Conservation (phyloP, 768 basidiomycete genomes). For the Termitomyces titanicus region DNA sequence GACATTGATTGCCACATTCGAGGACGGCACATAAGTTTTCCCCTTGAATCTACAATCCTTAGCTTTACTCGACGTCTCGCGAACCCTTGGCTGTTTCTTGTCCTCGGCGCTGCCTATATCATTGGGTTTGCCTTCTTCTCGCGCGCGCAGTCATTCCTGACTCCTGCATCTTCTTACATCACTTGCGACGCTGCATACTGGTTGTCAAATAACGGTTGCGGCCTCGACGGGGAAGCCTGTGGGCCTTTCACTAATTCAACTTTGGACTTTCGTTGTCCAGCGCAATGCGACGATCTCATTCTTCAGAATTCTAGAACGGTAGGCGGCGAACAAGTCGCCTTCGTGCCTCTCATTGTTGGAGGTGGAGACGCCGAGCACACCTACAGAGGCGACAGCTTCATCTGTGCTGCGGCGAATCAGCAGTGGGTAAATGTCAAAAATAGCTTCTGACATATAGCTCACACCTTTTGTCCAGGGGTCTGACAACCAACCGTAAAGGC, state of each 20-base stretch:
- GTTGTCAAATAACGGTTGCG: conserved; percentile 66
- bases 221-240: conserved; percentile 65
- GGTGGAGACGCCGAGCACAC: conserved; percentile 71
- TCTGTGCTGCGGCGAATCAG: conserved; percentile 82
- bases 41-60: conserved; percentile 54
- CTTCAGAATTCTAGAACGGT: conserved; percentile 74
- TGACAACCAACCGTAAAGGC: conserved; percentile 59
- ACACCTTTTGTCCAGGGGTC: conserved; percentile 41
- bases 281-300: conserved; percentile 59
- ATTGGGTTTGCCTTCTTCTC: conserved; percentile 70
- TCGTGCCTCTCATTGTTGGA: conserved; percentile 77
- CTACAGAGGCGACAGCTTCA: conserved; percentile 81
- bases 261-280: conserved; percentile 80
- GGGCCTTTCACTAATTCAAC: conserved; percentile 57
- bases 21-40: conserved; percentile 31
- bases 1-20: conserved; percentile 42
- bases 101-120: conserved; percentile 62
- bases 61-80: conserved; percentile 50
- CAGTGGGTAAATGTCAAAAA: conserved; percentile 44
- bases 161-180: conserved; percentile 58
- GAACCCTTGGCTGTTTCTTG: conserved; percentile 47
- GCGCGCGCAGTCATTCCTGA: conserved; percentile 69
- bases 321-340: conserved; percentile 61
- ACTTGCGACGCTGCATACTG: conserved; percentile 72
- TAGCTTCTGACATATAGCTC: conserved; percentile 6